Percentiles rank a stretch among this genome's conserved stretches.
These are phyloP conservation scores for Suhomyces emberorum DNA, from an alignment of 805 yeast genomes.

Conservation along the genomic window DNA sequence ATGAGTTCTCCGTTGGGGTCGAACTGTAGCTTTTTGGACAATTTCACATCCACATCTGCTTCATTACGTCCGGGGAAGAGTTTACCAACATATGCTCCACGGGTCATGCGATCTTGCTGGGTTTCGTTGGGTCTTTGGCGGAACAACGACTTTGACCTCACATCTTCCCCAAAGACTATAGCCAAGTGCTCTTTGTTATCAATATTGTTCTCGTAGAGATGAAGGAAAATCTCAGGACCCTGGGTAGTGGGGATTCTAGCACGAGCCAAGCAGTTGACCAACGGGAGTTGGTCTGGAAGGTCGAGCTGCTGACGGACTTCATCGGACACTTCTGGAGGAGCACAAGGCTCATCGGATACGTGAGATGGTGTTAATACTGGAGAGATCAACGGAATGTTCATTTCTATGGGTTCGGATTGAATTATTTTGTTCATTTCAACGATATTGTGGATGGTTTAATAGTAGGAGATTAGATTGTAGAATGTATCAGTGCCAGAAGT, in stretches of 20 bases:
- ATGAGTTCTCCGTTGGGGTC: conserved; percentile 30
- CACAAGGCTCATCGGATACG: neutral
- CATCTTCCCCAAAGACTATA: conserved; percentile 91
- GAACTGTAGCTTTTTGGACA: conserved; percentile 26
- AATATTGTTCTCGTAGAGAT: conserved; percentile 77
- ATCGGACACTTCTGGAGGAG: conserved; percentile 13
- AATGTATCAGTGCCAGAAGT: no score
- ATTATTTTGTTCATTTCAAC: neutral
- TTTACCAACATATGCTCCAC: conserved; percentile 95
- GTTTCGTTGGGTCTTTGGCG: conserved; percentile 63
- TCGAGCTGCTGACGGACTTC: conserved; percentile 30
- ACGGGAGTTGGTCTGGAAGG: conserved; percentile 60
- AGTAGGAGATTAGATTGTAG: no score
- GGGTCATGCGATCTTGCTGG: conserved; percentile 92
- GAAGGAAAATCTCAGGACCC: conserved; percentile 92
- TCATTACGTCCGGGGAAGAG: conserved; percentile 78
- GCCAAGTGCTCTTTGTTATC: conserved; percentile 96
- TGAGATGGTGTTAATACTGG: conserved; percentile 10
- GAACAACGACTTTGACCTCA: conserved; percentile 74
- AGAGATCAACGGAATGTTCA: conserved; percentile 13
- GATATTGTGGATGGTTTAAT: no score
- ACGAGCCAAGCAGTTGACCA: conserved; percentile 83
- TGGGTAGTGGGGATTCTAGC: conserved; percentile 96
- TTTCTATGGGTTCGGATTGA: conserved; percentile 4
- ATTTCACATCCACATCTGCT: conserved; percentile 56